A percentile compares a stretch with the other conserved stretches of the same genome.
Evolutionary conservation across 257 asterid species (phyloP).

Genomic region (Gentiana straminea): DNA sequence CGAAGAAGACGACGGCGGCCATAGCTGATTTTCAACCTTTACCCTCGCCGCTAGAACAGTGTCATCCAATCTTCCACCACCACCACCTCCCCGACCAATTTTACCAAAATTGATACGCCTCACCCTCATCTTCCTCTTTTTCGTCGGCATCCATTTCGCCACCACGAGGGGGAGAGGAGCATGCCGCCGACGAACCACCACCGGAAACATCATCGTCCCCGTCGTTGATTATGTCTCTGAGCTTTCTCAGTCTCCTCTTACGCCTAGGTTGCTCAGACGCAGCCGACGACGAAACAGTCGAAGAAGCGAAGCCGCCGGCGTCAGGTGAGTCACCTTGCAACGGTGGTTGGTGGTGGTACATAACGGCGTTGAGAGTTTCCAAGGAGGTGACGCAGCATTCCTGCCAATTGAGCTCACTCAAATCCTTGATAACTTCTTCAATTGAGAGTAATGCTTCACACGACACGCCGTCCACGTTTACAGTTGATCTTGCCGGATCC

Average conservation of each 20-base stretch:
- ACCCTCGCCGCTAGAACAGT: too few relatives aligned
- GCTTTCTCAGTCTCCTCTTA: conserved; percentile 5
- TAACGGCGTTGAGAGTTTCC: conserved; percentile 23
- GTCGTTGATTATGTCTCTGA: not conserved
- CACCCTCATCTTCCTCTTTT: conserved; percentile 1
- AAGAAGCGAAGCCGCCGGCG: not conserved
- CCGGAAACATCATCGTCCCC: not conserved
- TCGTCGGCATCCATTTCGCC: conserved; percentile 9
- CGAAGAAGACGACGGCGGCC: too few relatives aligned
- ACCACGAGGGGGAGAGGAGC: not conserved
- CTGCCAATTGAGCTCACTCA: conserved; percentile 49
- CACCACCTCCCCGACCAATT: too few relatives aligned
- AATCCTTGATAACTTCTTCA: conserved; percentile 36
- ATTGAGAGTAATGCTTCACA: conserved; percentile 27
- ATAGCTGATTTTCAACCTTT: too few relatives aligned
- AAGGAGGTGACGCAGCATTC: conserved; percentile 67
- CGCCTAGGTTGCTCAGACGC: not conserved
- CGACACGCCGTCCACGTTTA: conserved; percentile 29
- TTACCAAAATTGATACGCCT: not conserved
- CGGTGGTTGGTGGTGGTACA: not conserved
- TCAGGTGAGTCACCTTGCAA: too few relatives aligned
- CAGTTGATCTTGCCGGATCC: conserved; percentile 50
- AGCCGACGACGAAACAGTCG: not conserved
- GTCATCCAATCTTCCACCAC: too few relatives aligned
- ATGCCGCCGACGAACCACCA: not conserved